Base-by-base conservation (phyloP, 768 basidiomycete species). In the Trametes gibbosa region DNA sequence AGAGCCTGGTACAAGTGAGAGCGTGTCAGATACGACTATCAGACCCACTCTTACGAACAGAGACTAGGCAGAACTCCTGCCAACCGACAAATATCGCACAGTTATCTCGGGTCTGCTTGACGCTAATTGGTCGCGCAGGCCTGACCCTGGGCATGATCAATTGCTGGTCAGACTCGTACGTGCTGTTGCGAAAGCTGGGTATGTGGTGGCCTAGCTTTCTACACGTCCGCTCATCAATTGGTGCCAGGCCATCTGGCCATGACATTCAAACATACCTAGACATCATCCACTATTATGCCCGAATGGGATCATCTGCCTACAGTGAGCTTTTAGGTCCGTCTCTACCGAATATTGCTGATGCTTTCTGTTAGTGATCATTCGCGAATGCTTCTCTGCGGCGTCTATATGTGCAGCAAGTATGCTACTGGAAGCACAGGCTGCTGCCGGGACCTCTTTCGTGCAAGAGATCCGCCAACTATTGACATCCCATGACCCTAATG, bases 401-500 rank as follows among this genome's bases (percentile, higher is more conserved):
- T 24, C 62, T 0, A 24, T n/a, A 1, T 58, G 61, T 3, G n/a
- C 65, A 0, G 19, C 29, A 16, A 49, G 59, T 2, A 8, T 49
- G 7, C 50, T 69, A 1, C 17, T 50, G 2, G 51, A 46, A 37
- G 68, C 60, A 5, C 65, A 68, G 29, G 23, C 35, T 0, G n/a
- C 50, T 8, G 14, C 50, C 7, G 50, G 53, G 0, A 56, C 46
- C 1, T 57, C 60, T 1, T 74, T 81, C 49, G 71, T 85, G 14
- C 70, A 75, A 13, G 68, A 70, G 55, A 79, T 92, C 49, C 81
- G 84, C 2, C 74, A 77, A 51, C 73, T 89, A n/a, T 73, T 93
- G 29, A 75, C 72, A 1, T 87, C 86, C 0, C 67, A 73, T 7
- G 76, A 84, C 51, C 74, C 79, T 1, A 86, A 89, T 65, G 81